Percentiles rank a stretch among this genome's conserved stretches.
Evolutionary conservation across 2,329 filamentous ascomycete genomes (phyloP).

Genomic region (Fusarium kyushuense): DNA sequence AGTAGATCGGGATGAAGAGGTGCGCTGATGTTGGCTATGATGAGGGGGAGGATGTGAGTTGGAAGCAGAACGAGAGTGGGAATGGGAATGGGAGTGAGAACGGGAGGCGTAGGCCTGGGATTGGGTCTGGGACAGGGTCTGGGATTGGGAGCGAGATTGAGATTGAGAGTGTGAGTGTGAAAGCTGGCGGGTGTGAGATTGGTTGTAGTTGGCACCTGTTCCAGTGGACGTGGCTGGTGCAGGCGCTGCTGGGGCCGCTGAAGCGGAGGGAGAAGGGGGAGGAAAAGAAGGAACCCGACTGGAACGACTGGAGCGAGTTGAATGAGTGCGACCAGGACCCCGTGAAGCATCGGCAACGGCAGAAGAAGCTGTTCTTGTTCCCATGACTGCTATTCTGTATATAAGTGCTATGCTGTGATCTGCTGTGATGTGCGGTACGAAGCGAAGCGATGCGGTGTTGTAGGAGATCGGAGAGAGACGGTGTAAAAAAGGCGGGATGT

Average conservation of each 20-base stretch:
- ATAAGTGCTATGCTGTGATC: background rate
- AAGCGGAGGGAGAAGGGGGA: conserved; percentile 36
- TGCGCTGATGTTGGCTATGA: conserved; percentile 54
- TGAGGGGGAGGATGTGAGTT: conserved; percentile 44
- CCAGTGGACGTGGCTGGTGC: conserved; percentile 44
- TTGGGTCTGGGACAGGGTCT: conserved; percentile 35
- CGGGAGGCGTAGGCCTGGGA: conserved; percentile 35
- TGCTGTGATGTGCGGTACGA: conserved; percentile 14
- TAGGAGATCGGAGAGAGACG: conserved; percentile 24
- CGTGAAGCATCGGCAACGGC: conserved; percentile 44
- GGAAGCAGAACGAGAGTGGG: conserved; percentile 42
- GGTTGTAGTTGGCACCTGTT: conserved; percentile 40
- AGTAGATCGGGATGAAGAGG: conserved; percentile 55
- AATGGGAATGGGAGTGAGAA: conserved; percentile 43
- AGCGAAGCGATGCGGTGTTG: conserved; percentile 9
- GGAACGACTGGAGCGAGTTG: conserved; percentile 51
- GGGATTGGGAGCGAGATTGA: conserved; percentile 38
- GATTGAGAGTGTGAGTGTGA: conserved; percentile 45
- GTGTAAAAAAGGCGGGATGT: conserved; percentile 32
- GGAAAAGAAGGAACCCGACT: conserved; percentile 38
- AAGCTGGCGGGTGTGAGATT: conserved; percentile 44
- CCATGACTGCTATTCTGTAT: conserved; percentile 31
- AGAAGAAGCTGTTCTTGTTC: conserved; percentile 44
- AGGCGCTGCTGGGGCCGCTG: conserved; percentile 37
- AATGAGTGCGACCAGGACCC: conserved; percentile 53